Conservation (phyloP, 2,329 filamentous ascomycete species). For the Cordyceps fumosorosea region DNA sequence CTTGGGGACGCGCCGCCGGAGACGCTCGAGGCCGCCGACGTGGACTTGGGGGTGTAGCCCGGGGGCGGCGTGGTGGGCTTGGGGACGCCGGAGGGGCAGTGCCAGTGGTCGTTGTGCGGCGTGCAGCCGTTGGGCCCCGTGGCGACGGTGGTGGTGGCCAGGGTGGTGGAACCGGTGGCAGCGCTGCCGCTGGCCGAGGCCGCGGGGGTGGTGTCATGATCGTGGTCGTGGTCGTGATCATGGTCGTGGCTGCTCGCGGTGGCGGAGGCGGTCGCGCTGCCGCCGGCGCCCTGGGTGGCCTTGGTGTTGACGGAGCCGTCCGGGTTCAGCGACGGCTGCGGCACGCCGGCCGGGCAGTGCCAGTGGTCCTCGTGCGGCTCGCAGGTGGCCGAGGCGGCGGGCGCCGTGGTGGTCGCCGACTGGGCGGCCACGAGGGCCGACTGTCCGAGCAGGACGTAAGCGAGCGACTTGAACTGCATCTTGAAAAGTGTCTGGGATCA, state of each 20-base stretch:
- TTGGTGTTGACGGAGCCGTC: slow-evolving; percentile 10
- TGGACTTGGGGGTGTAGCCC: not conserved
- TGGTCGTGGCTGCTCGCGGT: not conserved
- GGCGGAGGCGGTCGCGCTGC: not conserved
- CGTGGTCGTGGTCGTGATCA: slow-evolving; percentile 5
- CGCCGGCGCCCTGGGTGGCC: not conserved
- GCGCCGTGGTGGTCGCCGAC: not conserved
- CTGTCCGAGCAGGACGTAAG: slow-evolving; percentile 7
- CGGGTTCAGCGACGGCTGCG: not conserved
- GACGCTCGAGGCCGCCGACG: not conserved
- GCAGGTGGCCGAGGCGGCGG: slow-evolving; percentile 1
- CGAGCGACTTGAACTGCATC: slow-evolving; percentile 11
- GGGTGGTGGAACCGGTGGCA: not conserved
- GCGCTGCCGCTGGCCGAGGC: not conserved
- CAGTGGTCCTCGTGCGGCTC: slow-evolving; percentile 13
- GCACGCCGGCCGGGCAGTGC: slow-evolving; percentile 12
- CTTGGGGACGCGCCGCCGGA: not conserved
- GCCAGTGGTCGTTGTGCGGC: slow-evolving; percentile 15
- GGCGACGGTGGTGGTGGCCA: not conserved
- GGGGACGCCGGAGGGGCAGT: slow-evolving; percentile 18
- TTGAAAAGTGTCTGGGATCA: not conserved
- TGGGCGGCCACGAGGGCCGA: slow-evolving; percentile 5
- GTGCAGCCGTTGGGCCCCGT: slow-evolving; percentile 7
- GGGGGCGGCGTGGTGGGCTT: slow-evolving; percentile 12
- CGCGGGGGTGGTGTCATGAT: not conserved